Conservation (phyloP, 495 filamentous ascomycete species). For the Annulohypoxylon bovei region DNA sequence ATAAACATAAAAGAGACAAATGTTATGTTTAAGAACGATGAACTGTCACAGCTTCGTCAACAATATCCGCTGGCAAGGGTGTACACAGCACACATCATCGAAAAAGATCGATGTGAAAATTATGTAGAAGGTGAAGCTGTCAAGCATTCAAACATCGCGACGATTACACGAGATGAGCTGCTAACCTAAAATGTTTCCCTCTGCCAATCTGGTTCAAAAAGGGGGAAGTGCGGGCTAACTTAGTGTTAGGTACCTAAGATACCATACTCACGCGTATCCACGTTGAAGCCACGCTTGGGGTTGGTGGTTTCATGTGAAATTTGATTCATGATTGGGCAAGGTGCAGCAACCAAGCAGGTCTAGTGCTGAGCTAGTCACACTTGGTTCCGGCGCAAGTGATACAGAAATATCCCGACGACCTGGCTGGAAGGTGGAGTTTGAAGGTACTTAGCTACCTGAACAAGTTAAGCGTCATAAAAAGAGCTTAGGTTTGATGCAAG, state of each 20-base stretch:
- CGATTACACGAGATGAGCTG: conserved; percentile 20
- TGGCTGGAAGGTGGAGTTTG: conserved; percentile 17
- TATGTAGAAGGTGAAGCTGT: conserved; percentile 10
- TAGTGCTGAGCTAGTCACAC: conserved; percentile 19
- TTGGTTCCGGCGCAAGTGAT: conserved; percentile 31
- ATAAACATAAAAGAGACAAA: conserved; percentile 7
- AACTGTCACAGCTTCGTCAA: conserved; percentile 13
- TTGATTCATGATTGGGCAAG: conserved; percentile 37
- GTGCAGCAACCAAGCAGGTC: conserved; percentile 18
- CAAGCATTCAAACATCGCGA: conserved; percentile 20
- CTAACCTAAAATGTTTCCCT: conserved; percentile 35
- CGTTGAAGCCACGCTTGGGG: conserved; percentile 26
- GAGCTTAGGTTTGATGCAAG: conserved; percentile 3
- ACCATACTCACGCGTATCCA: neutral
- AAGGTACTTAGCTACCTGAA: conserved; percentile 15
- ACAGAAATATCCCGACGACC: conserved; percentile 42
- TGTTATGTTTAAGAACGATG: conserved; percentile 26
- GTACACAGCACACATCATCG: conserved; percentile 5
- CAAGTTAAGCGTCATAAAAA: conserved; percentile 12
- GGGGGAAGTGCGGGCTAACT: neutral
- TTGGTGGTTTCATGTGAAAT: conserved; percentile 41
- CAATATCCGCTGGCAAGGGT: conserved; percentile 6
- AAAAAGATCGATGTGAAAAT: conserved; percentile 13
- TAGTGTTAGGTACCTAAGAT: neutral
- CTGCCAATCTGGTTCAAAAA: conserved; percentile 13